Conservation (phyloP, 495 filamentous ascomycete species). For the Schizothecium vesticola region DNA sequence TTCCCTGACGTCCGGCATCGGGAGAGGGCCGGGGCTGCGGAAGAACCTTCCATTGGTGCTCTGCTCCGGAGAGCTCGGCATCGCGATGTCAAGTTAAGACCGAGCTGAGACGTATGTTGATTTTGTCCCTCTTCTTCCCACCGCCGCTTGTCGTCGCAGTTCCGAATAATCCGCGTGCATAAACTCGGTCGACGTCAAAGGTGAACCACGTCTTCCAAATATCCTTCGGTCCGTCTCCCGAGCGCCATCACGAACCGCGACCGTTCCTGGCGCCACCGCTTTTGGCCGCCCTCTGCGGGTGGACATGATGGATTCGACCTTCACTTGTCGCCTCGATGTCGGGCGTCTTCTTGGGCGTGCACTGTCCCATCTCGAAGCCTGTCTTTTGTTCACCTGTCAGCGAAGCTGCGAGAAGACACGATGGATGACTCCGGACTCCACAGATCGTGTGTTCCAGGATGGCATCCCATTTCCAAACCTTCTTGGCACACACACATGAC, state of each 20-base stretch:
- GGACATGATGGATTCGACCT: background rate
- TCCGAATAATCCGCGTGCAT: background rate
- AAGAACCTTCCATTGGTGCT: background rate
- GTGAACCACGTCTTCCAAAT: background rate
- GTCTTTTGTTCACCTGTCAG: background rate
- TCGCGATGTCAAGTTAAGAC: slow-evolving; percentile 8
- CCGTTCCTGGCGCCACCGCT: background rate
- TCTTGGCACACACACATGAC: background rate
- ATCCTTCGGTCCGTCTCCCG: background rate
- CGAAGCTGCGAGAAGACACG: background rate
- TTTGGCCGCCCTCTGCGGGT: background rate
- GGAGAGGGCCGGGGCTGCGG: background rate
- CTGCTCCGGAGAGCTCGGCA: slow-evolving; percentile 1
- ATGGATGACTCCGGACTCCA: background rate
- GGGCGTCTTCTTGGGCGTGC: background rate
- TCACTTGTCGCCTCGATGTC: background rate
- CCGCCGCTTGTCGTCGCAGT: background rate
- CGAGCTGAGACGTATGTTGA: background rate
- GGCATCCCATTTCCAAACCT: background rate
- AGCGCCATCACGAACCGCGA: background rate
- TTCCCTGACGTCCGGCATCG: background rate
- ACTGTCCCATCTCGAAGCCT: background rate
- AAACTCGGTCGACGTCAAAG: background rate
- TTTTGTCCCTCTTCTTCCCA: background rate
- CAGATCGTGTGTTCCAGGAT: background rate